Conservation (phyloP, 2,329 filamentous ascomycete genomes). For the Anthostomella pinea region DNA sequence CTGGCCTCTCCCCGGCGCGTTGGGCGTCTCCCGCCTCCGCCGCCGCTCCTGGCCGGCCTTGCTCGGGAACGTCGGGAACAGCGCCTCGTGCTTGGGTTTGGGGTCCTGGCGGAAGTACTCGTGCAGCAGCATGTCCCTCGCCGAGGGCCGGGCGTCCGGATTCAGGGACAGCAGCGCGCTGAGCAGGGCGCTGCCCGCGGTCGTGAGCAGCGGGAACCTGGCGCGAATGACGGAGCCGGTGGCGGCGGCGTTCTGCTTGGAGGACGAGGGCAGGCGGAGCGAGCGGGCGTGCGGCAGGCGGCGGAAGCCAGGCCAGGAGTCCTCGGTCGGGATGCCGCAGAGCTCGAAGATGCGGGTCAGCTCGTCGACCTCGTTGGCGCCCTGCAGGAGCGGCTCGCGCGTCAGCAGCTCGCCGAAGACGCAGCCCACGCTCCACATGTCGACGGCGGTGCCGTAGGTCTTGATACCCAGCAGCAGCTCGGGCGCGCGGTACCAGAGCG, state of each 20-base stretch:
- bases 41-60: constrained; percentile 90
- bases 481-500: constrained; percentile 92
- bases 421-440: constrained; percentile 96
- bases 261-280: constrained; percentile 61
- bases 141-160: constrained; percentile 67
- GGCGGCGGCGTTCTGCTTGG: constrained; percentile 27
- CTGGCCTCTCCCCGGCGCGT: constrained; percentile 76
- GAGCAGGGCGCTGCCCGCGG: constrained; percentile 69
- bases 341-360: constrained; percentile 84
- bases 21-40: constrained; percentile 68
- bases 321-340: constrained; percentile 79
- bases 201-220: constrained; percentile 78
- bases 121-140: constrained; percentile 72
- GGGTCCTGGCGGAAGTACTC: constrained; percentile 88
- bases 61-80: constrained; percentile 96
- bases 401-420: constrained; percentile 90
- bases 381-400: constrained; percentile 79
- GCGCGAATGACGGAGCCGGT: constrained; percentile 62
- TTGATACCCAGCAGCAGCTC: constrained; percentile 82
- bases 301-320: constrained; percentile 82
- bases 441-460: constrained; percentile 72
- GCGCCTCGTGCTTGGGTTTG: constrained; percentile 80
- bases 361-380: constrained; percentile 90
- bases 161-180: constrained; percentile 70
- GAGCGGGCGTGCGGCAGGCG: constrained; percentile 82